phyloP scores from a whole-genome alignment of 345 rosid genomes.

The Gossypium mustelinum region DNA sequence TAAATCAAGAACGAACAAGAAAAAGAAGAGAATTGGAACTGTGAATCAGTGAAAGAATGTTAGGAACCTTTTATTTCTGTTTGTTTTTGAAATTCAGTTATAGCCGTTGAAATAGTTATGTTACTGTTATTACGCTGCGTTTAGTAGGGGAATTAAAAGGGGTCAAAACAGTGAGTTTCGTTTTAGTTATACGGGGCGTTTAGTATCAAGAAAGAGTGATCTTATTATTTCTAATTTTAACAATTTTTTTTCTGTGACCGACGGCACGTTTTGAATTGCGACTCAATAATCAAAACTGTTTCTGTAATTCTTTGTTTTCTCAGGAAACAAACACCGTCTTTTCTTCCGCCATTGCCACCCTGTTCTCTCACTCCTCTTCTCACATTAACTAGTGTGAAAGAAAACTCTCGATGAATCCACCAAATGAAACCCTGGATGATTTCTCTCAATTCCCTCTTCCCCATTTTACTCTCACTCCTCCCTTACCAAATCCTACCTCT shows the following conservation, averaged over 20 bases:
- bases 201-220: too few species aligned
- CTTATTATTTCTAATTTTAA: too few species aligned
- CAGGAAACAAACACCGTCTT: slow-evolving; percentile 18
- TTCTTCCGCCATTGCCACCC: slow-evolving; percentile 4
- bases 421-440: slow-evolving; percentile 32
- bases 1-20: not conserved
- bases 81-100: too few species aligned
- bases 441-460: slow-evolving; percentile 36
- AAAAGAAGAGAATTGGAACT: not conserved
- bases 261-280: not conserved
- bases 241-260: not conserved
- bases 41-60: slow-evolving; percentile 1
- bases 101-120: too few species aligned
- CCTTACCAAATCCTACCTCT: slow-evolving; percentile 36
- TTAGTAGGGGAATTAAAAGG: too few species aligned
- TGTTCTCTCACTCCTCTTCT: not conserved
- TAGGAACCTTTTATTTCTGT: too few species aligned
- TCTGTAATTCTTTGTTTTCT: not conserved
- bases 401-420: slow-evolving; percentile 37
- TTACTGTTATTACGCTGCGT: too few species aligned
- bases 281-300: not conserved
- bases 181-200: too few species aligned
- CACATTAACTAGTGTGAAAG: not conserved
- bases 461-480: slow-evolving; percentile 37
- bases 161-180: too few species aligned